These are phyloP conservation scores for Triticum dicoccoides DNA, from an alignment of 176 grass and related monocot species.

Conservation along the genomic window DNA sequence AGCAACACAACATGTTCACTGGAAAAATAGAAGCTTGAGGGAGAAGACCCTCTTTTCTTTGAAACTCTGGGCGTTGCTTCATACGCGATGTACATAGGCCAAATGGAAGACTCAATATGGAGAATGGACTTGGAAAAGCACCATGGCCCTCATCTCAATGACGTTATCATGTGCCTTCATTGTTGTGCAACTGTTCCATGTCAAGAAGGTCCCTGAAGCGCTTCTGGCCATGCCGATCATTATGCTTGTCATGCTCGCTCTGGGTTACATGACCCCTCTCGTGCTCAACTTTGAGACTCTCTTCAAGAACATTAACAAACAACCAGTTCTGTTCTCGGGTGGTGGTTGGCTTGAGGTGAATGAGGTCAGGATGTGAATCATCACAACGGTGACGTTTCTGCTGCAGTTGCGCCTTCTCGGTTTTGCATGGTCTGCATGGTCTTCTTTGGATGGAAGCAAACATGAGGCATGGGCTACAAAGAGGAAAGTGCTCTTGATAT, in stretches of 20 bases:
- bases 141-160: slow-evolving; percentile 71
- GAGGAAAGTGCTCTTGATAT: slow-evolving; percentile 71
- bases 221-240: slow-evolving; percentile 66
- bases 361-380: slow-evolving; percentile 72
- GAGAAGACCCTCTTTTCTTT: slow-evolving; percentile 68
- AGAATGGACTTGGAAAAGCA: slow-evolving; percentile 86
- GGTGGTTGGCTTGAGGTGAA: slow-evolving; percentile 76
- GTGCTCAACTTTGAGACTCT: slow-evolving; percentile 76
- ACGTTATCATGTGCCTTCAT: slow-evolving; percentile 69
- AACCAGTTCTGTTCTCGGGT: slow-evolving; percentile 31
- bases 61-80: slow-evolving; percentile 43
- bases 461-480: slow-evolving; percentile 56
- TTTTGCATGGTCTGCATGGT: slow-evolving; percentile 66
- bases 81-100: slow-evolving; percentile 34
- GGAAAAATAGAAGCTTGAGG: slow-evolving; percentile 58
- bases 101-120: slow-evolving; percentile 49
- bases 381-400: slow-evolving; percentile 69
- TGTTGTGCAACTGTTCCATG: slow-evolving; percentile 63
- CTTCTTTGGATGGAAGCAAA: slow-evolving; percentile 50
- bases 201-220: slow-evolving; percentile 47
- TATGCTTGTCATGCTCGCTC: slow-evolving; percentile 65
- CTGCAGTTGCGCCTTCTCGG: slow-evolving; percentile 79
- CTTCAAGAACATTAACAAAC: slow-evolving; percentile 53
- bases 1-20: slow-evolving; percentile 39
- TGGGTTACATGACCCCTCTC: slow-evolving; percentile 75